Evolutionary conservation across 257 asterid genomes (phyloP).

Genomic region (Nicotiana noctiflora): DNA sequence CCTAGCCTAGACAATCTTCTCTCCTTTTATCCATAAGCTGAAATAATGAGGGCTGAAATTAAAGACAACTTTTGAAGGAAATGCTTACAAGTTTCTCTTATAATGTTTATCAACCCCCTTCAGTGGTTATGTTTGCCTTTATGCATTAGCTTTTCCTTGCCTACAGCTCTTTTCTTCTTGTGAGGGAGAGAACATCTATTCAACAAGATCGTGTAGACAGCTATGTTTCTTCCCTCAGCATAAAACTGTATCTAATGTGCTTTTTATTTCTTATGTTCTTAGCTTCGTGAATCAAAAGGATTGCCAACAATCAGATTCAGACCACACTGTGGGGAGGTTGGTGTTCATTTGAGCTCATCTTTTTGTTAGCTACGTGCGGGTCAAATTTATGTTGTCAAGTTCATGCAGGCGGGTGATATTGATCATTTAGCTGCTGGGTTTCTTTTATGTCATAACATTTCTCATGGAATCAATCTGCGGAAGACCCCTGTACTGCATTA

Average conservation of each 20-base stretch:
- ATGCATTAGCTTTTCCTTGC: background rate
- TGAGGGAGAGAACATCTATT: background rate
- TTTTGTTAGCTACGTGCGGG: background rate
- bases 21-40: background rate
- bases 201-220: background rate
- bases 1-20: background rate
- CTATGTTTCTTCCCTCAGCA: background rate
- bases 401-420: slow-evolving; percentile 88
- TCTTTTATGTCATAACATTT: slow-evolving; percentile 78
- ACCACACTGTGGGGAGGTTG: slow-evolving; percentile 99
- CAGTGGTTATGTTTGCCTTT: background rate
- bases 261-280: slow-evolving; percentile 19
- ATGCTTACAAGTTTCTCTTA: background rate
- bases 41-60: background rate
- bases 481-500: slow-evolving; percentile 88
- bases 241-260: background rate
- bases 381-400: background rate
- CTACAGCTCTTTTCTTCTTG: background rate
- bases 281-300: slow-evolving; percentile 96
- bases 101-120: background rate
- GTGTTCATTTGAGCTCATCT: slow-evolving; percentile 23
- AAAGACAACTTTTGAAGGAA: background rate
- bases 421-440: slow-evolving; percentile 98
- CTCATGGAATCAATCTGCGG: slow-evolving; percentile 89
- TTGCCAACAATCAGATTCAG: slow-evolving; percentile 76